Base-by-base conservation (phyloP, 1,139 yeast species). In the Hyphopichia fennica region DNA sequence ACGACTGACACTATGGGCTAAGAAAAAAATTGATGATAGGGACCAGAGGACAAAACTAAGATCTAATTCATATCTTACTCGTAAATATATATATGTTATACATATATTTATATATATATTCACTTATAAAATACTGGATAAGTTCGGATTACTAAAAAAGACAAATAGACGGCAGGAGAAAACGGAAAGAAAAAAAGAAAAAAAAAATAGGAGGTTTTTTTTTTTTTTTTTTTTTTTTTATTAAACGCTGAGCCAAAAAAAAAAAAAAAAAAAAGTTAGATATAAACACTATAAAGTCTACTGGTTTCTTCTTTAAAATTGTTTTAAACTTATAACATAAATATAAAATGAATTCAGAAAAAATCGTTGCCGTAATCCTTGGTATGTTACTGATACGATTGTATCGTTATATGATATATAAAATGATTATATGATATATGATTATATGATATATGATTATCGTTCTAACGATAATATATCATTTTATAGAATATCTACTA, bases 291-390 rank as follows among this genome's bases (percentile, higher is more conserved):
- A 27, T 7, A 27, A 11, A 27, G 14, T n/a, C n/a, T n/a, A n/a
- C n/a, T n/a, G n/a, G n/a, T n/a, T n/a, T n/a, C n/a, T n/a, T n/a
- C n/a, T n/a, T n/a, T n/a, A n/a, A n/a, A n/a, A n/a, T n/a, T n/a
- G n/a, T n/a, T n/a, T n/a, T n/a, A n/a, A n/a, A n/a, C n/a, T n/a
- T n/a, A n/a, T n/a, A n/a, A n/a, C n/a, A n/a, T n/a, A n/a, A n/a
- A n/a, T n/a, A n/a, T n/a, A 55, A 32, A 35, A 72, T 72, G 78
- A 58, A 67, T 45, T 56, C 74, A 44, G 77, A 72, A 50, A 71
- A 71, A 54, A 69, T 73, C 44, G 64, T 73, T 47, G 74, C 67
- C 43, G 45, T 69, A 46, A 65, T 72, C 48, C 46, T 64, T 47
- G 65, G 67, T 62, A 62, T 46, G 66, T 60, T 31, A 27, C 6